Evolutionary conservation across 2,329 filamentous ascomycete genomes (phyloP).

Genomic region (Lachnellula occidentalis): DNA sequence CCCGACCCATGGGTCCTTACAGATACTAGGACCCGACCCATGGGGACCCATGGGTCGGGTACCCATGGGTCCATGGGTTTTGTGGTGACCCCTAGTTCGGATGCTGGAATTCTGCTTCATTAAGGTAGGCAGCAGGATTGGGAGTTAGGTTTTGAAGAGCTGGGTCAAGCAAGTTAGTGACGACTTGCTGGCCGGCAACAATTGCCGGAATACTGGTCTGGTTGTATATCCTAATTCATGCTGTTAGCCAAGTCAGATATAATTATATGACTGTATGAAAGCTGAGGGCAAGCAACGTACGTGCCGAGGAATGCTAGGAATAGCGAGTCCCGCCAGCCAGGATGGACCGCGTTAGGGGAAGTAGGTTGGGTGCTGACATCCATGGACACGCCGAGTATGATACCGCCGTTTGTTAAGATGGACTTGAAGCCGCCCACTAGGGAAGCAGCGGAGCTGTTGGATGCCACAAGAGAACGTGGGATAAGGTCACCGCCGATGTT

Average conservation of each 20-base stretch:
- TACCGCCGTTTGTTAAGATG: constrained; percentile 1
- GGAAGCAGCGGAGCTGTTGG: background rate
- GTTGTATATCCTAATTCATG: background rate
- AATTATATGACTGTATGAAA: background rate
- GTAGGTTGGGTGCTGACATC: background rate
- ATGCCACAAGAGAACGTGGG: constrained; percentile 1
- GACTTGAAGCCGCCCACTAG: constrained; percentile 1
- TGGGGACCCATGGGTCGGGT: too few species aligned
- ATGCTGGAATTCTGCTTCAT: constrained; percentile 43
- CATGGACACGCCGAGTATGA: constrained; percentile 5
- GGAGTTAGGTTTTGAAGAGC: background rate
- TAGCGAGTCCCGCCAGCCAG: constrained; percentile 2
- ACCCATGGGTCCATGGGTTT: too few species aligned
- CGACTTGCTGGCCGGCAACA: background rate
- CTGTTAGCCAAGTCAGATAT: background rate
- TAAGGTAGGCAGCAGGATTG: constrained; percentile 34
- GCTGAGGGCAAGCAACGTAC: too few species aligned
- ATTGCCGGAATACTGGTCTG: background rate
- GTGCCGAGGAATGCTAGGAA: background rate
- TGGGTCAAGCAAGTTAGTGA: background rate
- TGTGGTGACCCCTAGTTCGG: too few species aligned
- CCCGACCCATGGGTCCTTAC: too few species aligned
- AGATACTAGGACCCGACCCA: too few species aligned
- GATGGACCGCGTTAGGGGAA: constrained; percentile 1
- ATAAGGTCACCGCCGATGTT: constrained; percentile 8